Base-by-base conservation (phyloP, 169 alveolate genomes). In the Cryptosporidium sp. region DNA sequence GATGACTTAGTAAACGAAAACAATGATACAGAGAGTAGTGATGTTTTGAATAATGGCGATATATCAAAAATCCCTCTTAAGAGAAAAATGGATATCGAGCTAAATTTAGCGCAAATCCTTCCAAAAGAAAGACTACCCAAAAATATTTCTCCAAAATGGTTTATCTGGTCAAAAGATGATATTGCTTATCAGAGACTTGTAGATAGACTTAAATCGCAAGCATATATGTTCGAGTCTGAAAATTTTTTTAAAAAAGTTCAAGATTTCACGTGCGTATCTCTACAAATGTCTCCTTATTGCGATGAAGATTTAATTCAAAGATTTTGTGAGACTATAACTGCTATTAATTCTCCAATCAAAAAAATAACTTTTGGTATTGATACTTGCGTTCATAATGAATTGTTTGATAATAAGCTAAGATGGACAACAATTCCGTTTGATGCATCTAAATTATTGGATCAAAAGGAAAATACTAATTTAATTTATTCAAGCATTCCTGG, bases 281-380 rank as follows among this genome's bases (percentile, higher is more conserved):
- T 80, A 14, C 89, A 80, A 45, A 80, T 80, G 80, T 80, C 89
- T n/a, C 89, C 89, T 26, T 80, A 80, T 45, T 80, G 89, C 52
- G 56, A 80, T 21, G 89, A 80, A 18, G 89, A 80, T 21, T 14
- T 80, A 37, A 80, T 80, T n/a, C 56, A 53, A 29, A 60, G 89
- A 60, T 80, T 31, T 62, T 80, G 89, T 51, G 89, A 80, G 44
- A 35, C 75, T n/a, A 45, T 80, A 61, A 67, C 62, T 26, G 89
- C 72, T n/a, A 26, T 80, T 12, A 65, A 80, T 23, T 62, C 89
- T 14, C 89, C 89, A 48, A 35, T 80, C 2, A 80, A 42, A 42
- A 80, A 42, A 37, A 60, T 45, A 23, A 48, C 51, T 7, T 80
- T 60, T 62, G 89, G 89, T 21, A 62, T 80, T 23, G 89, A 80